A percentile compares a stretch with the other conserved stretches of the same genome.
phyloP scores from a whole-genome alignment of 495 filamentous ascomycete genomes.

The Neurospora sp. region DNA sequence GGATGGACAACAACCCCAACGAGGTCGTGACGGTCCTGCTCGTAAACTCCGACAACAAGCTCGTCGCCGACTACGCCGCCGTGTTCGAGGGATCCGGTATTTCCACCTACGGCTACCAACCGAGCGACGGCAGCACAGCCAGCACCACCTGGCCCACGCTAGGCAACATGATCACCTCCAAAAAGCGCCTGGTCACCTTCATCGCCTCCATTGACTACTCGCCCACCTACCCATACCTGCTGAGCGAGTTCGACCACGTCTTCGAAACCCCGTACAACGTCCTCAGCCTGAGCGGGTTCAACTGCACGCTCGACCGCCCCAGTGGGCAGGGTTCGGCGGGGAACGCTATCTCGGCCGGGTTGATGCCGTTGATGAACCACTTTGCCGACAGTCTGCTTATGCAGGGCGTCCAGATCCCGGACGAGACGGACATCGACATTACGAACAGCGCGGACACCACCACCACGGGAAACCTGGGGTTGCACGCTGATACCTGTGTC shows the following conservation, averaged over 20 bases:
- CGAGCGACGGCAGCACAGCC: slow-evolving; percentile 32
- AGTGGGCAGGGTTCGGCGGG: slow-evolving; percentile 28
- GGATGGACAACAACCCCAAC: slow-evolving; percentile 54
- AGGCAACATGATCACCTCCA: slow-evolving; percentile 46
- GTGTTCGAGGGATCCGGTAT: slow-evolving; percentile 48
- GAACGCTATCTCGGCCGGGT: slow-evolving; percentile 32
- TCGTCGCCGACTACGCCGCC: slow-evolving; percentile 38
- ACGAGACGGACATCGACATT: slow-evolving; percentile 37
- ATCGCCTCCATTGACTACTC: slow-evolving; percentile 46
- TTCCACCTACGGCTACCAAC: slow-evolving; percentile 48
- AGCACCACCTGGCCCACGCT: slow-evolving; percentile 54
- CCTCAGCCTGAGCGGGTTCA: slow-evolving; percentile 38
- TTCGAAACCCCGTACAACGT: slow-evolving; percentile 64
- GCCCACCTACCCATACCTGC: slow-evolving; percentile 47
- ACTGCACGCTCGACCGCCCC: slow-evolving; percentile 57
- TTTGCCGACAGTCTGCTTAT: slow-evolving; percentile 53
- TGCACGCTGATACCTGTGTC: slow-evolving; percentile 44
- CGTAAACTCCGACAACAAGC: slow-evolving; percentile 53
- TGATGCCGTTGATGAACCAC: slow-evolving; percentile 61
- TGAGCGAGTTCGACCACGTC: slow-evolving; percentile 58
- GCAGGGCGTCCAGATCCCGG: slow-evolving; percentile 47
- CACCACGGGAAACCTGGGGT: slow-evolving; percentile 45
- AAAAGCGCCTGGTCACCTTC: slow-evolving; percentile 54
- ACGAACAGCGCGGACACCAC: slow-evolving; percentile 45
- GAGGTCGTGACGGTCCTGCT: slow-evolving; percentile 63